phyloP scores from a whole-genome alignment of 2,329 filamentous ascomycete species.

The Botrytis porri region DNA sequence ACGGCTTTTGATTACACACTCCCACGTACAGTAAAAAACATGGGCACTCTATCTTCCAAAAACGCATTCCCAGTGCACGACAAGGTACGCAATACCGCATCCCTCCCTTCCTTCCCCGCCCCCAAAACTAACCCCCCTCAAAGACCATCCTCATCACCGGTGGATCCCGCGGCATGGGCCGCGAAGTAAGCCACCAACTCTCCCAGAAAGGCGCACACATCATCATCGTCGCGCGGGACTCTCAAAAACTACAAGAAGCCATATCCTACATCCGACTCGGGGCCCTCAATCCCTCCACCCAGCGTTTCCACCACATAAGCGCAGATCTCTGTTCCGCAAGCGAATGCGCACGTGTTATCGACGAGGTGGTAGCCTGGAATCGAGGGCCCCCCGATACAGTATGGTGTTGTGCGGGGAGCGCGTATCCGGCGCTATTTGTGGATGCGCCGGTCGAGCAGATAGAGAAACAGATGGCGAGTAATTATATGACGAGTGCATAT shows the following conservation, averaged over 20 bases:
- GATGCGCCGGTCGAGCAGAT: constrained; percentile 66
- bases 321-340: background rate
- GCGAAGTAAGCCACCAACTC: constrained; percentile 67
- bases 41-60: background rate
- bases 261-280: constrained; percentile 7
- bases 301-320: constrained; percentile 17
- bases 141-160: constrained; percentile 86
- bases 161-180: constrained; percentile 86
- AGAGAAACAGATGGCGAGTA: constrained; percentile 79
- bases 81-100: background rate
- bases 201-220: constrained; percentile 79
- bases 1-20: background rate
- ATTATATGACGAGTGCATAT: constrained; percentile 82
- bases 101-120: background rate
- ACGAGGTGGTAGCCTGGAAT: constrained; percentile 75
- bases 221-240: constrained; percentile 77
- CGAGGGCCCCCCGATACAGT: constrained; percentile 74
- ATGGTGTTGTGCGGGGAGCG: constrained; percentile 79
- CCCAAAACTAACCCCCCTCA: background rate
- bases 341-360: constrained; percentile 48
- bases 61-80: background rate
- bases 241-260: constrained; percentile 57
- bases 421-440: constrained; percentile 70
- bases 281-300: background rate
- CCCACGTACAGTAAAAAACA: background rate